Evolutionary conservation across 2,329 filamentous ascomycete species (phyloP).

Genomic region (Sphaerulina vaccinii): DNA sequence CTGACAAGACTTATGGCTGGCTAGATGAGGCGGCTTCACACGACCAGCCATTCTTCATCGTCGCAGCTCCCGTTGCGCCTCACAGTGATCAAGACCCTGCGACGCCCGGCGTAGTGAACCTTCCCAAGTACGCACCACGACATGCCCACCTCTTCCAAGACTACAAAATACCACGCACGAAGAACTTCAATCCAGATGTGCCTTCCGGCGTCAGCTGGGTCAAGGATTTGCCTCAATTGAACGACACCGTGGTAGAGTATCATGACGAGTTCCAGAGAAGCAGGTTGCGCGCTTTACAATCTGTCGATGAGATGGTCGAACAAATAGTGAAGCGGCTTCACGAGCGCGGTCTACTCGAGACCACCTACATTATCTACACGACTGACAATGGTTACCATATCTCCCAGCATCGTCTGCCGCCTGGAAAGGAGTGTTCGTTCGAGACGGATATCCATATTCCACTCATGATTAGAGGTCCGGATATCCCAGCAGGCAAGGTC

Average conservation of each 20-base stretch:
- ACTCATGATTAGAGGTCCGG: slow-evolving; percentile 40
- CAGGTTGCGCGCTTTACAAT: slow-evolving; percentile 52
- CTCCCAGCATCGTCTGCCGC: slow-evolving; percentile 40
- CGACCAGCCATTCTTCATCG: slow-evolving; percentile 33
- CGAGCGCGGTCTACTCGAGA: slow-evolving; percentile 45
- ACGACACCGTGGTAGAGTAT: slow-evolving; percentile 49
- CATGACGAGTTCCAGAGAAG: slow-evolving; percentile 54
- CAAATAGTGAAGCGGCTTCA: slow-evolving; percentile 45
- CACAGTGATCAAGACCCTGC: slow-evolving; percentile 29
- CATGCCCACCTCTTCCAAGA: slow-evolving; percentile 64
- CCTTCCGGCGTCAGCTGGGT: slow-evolving; percentile 51
- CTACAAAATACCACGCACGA: slow-evolving; percentile 59
- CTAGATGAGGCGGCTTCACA: slow-evolving; percentile 43
- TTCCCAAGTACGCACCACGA: slow-evolving; percentile 36
- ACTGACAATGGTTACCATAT: slow-evolving; percentile 44
- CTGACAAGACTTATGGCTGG: slow-evolving; percentile 59
- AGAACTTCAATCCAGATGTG: slow-evolving; percentile 63
- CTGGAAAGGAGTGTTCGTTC: slow-evolving; percentile 41
- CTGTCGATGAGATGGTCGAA: slow-evolving; percentile 57
- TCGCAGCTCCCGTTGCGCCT: slow-evolving; percentile 34
- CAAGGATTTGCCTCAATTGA: slow-evolving; percentile 44
- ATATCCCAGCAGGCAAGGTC: slow-evolving; percentile 31
- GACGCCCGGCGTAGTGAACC: slow-evolving; percentile 13
- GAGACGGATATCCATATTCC: slow-evolving; percentile 43
- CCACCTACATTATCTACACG: slow-evolving; percentile 46